Percentiles rank a stretch among this genome's conserved stretches.
Evolutionary conservation across 768 basidiomycete genomes (phyloP).

Genomic region (Kondoa malvinella): DNA sequence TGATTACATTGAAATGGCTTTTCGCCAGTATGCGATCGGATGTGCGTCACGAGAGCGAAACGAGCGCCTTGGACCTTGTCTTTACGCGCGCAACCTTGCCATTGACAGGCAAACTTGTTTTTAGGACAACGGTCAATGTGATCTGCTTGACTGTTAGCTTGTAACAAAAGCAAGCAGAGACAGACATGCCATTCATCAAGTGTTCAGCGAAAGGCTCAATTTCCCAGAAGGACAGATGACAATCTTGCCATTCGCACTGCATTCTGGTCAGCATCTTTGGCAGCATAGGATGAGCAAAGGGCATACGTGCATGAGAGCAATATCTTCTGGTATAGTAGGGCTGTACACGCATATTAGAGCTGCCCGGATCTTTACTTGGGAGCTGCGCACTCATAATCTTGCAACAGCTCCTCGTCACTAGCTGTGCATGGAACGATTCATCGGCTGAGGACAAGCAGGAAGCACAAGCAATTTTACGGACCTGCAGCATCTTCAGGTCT

Average conservation of each 20-base stretch:
- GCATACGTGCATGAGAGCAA: background rate
- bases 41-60: slow-evolving; percentile 76
- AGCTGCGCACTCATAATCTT: background rate
- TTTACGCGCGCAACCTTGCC: slow-evolving; percentile 60
- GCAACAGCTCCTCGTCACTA: background rate
- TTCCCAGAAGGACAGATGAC: slow-evolving; percentile 54
- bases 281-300: too few species aligned
- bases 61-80: slow-evolving; percentile 72
- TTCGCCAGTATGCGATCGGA: slow-evolving; percentile 84
- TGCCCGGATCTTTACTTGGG: background rate
- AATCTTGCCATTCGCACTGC: slow-evolving; percentile 71
- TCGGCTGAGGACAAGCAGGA: too few species aligned
- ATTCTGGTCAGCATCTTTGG: too few species aligned
- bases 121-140: slow-evolving; percentile 66
- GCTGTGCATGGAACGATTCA: too few species aligned
- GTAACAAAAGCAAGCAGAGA: background rate
- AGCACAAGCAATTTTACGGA: background rate
- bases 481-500: background rate
- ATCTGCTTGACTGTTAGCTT: slow-evolving; percentile 34
- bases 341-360: background rate
- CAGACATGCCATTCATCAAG: slow-evolving; percentile 53
- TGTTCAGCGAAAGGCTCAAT: slow-evolving; percentile 62
- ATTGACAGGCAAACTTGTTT: slow-evolving; percentile 75
- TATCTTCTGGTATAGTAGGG: background rate
- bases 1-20: slow-evolving; percentile 71